Percentiles rank a stretch among this genome's conserved stretches.
These are phyloP conservation scores for Helichrysum umbraculigerum DNA, from an alignment of 129 eudicot genomes.

Conservation along the genomic window DNA sequence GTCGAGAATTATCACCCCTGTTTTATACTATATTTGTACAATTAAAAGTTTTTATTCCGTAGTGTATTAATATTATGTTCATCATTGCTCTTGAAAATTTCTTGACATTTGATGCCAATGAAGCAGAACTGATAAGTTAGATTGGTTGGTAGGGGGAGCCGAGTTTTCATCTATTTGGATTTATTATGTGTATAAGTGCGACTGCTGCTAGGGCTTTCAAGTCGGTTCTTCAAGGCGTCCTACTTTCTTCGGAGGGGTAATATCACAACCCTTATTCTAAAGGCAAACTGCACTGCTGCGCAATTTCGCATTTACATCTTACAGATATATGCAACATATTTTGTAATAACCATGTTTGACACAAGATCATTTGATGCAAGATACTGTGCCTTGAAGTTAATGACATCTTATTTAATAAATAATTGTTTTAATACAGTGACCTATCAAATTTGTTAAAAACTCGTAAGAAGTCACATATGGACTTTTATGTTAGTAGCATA, in stretches of 20 bases:
- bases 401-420: no score
- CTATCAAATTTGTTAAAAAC: not conserved
- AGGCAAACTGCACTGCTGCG: not conserved
- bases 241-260: slow-evolving; percentile 93
- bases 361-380: not conserved
- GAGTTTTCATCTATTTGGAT: slow-evolving; percentile 88
- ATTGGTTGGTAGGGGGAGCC: slow-evolving; percentile 80
- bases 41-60: not conserved
- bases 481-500: not conserved
- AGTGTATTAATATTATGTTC: not conserved
- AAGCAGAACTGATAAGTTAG: not conserved
- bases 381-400: no score
- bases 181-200: slow-evolving; percentile 94
- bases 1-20: no score
- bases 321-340: not conserved
- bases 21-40: not conserved
- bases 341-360: not conserved
- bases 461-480: not conserved
- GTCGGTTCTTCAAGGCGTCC: slow-evolving; percentile 95
- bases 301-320: not conserved
- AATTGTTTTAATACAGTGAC: not conserved
- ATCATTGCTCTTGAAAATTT: slow-evolving; percentile 3
- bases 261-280: not conserved
- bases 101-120: not conserved
- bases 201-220: slow-evolving; percentile 98